These are phyloP conservation scores for Trypanosoma mega DNA, from an alignment of 208 protist species.

Conservation along the genomic window DNA sequence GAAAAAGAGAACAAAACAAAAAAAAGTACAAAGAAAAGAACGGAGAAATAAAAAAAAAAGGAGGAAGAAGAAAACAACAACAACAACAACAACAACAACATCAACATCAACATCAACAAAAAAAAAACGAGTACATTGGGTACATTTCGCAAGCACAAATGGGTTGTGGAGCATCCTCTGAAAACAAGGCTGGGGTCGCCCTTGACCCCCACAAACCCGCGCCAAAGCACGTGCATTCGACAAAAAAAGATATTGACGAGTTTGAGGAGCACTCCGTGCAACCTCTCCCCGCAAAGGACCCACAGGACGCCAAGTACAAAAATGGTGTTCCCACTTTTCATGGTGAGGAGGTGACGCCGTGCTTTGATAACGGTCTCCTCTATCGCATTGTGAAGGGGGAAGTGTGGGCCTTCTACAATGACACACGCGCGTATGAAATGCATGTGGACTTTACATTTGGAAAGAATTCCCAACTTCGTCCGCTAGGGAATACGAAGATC, in stretches of 20 bases:
- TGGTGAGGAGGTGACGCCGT: slow-evolving; percentile 21
- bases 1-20: neutral
- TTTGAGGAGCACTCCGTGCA: slow-evolving; percentile 25
- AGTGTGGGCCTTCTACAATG: slow-evolving; percentile 43
- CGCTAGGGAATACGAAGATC: slow-evolving; percentile 18
- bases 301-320: slow-evolving; percentile 14
- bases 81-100: neutral
- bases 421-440: slow-evolving; percentile 29
- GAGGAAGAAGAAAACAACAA: slow-evolving; percentile 1
- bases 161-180: slow-evolving; percentile 12
- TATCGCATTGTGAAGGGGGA: slow-evolving; percentile 42
- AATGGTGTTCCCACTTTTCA: slow-evolving; percentile 8
- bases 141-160: neutral
- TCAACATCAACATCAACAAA: neutral
- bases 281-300: slow-evolving; percentile 6
- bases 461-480: slow-evolving; percentile 9
- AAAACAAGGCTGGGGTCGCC: neutral
- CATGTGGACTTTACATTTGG: slow-evolving; percentile 27
- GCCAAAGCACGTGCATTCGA: slow-evolving; percentile 3
- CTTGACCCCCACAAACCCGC: neutral
- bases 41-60: neutral
- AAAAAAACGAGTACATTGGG: slow-evolving; percentile 2
- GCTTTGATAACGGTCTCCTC: slow-evolving; percentile 37
- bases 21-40: slow-evolving; percentile 1
- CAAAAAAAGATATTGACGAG: slow-evolving; percentile 14